phyloP scores from a whole-genome alignment of 768 basidiomycete genomes.

The Ramaria sp. region DNA sequence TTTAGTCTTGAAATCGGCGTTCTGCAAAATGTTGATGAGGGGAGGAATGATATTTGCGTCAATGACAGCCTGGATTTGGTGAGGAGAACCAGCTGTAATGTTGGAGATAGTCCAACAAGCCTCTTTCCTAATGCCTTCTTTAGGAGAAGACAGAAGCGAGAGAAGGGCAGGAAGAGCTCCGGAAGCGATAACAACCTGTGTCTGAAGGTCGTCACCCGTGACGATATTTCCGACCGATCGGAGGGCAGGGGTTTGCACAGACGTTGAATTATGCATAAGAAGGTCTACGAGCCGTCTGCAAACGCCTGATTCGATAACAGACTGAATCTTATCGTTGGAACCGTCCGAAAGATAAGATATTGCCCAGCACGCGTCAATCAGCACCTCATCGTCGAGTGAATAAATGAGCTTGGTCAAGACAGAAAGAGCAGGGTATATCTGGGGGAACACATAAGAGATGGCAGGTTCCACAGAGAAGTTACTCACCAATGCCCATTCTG shows the following conservation, averaged over 20 bases:
- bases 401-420: slow-evolving; percentile 97
- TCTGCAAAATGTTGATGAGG: slow-evolving; percentile 93
- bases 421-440: slow-evolving; percentile 97
- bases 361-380: slow-evolving; percentile 99
- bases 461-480: neutral
- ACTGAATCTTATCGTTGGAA: slow-evolving; percentile 98
- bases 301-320: slow-evolving; percentile 96
- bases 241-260: slow-evolving; percentile 96
- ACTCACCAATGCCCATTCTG: slow-evolving; percentile 91
- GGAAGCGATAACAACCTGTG: slow-evolving; percentile 97
- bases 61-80: slow-evolving; percentile 94
- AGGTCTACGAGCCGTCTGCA: slow-evolving; percentile 96
- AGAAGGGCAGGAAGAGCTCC: slow-evolving; percentile 94
- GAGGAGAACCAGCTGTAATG: slow-evolving; percentile 92
- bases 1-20: slow-evolving; percentile 98
- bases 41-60: slow-evolving; percentile 98
- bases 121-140: slow-evolving; percentile 98
- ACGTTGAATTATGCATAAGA: slow-evolving; percentile 88
- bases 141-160: slow-evolving; percentile 86
- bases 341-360: slow-evolving; percentile 99
- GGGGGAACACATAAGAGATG: neutral
- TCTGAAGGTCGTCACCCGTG: slow-evolving; percentile 97
- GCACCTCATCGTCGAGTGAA: slow-evolving; percentile 95
- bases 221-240: slow-evolving; percentile 99
- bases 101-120: slow-evolving; percentile 99